A percentile compares a stretch with the other conserved stretches of the same genome.
phyloP scores from a whole-genome alignment of 2,329 filamentous ascomycete genomes.

The Colletotrichum navitas region DNA sequence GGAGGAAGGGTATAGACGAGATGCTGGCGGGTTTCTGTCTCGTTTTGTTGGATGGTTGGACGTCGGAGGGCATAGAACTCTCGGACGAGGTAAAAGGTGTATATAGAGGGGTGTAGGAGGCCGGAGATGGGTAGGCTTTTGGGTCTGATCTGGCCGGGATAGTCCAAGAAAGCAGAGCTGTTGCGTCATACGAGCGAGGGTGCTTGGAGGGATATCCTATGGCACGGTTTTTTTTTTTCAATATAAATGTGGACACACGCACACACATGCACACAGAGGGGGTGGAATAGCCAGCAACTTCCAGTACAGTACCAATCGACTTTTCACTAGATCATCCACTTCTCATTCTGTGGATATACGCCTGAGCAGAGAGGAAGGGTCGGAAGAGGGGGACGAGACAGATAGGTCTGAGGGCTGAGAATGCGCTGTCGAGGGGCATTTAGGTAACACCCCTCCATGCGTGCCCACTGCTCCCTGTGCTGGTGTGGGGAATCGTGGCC shows the following conservation, averaged over 20 bases:
- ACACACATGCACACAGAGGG: neutral
- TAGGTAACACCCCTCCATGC: conserved; percentile 17
- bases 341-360: conserved; percentile 22
- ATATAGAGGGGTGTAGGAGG: neutral
- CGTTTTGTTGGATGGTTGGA: conserved; percentile 27
- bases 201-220: conserved; percentile 9
- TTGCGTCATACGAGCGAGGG: conserved; percentile 37
- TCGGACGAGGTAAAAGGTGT: conserved; percentile 12
- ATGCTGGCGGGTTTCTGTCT: conserved; percentile 15
- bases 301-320: neutral
- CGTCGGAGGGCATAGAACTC: conserved; percentile 35
- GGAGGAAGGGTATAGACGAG: conserved; percentile 25
- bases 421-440: conserved; percentile 12
- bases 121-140: neutral
- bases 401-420: neutral
- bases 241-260: conserved; percentile 26
- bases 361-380: neutral
- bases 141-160: neutral
- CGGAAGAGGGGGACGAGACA: neutral
- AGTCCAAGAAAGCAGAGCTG: conserved; percentile 14
- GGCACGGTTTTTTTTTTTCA: neutral
- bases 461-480: conserved; percentile 24
- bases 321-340: conserved; percentile 23
- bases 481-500: conserved; percentile 14
- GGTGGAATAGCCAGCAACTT: neutral